Conservation (phyloP, 2,329 filamentous ascomycete genomes). For the Rutstroemia sp. region DNA sequence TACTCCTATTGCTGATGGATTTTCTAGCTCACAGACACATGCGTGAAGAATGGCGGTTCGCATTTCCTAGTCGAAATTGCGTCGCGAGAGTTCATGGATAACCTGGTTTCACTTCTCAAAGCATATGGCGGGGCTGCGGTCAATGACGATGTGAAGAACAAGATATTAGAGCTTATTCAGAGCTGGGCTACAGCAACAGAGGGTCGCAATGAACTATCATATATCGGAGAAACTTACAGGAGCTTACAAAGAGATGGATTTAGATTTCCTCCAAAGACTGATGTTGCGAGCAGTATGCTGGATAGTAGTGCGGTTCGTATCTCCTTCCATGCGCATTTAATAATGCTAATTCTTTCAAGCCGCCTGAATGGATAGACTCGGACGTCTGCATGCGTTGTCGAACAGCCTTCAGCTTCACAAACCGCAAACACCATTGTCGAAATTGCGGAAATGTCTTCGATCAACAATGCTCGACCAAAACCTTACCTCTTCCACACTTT, state of each 20-base stretch:
- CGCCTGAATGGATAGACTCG: slow-evolving; percentile 94
- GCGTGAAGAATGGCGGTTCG: slow-evolving; percentile 93
- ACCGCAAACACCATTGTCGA: slow-evolving; percentile 95
- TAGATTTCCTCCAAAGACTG: slow-evolving; percentile 77
- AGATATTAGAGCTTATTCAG: slow-evolving; percentile 91
- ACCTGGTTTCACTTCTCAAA: slow-evolving; percentile 82
- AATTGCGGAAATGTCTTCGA: slow-evolving; percentile 99
- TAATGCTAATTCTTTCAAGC: slow-evolving; percentile 41
- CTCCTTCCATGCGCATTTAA: neutral
- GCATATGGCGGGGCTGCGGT: slow-evolving; percentile 65
- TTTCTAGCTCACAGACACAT: slow-evolving; percentile 82
- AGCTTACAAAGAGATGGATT: slow-evolving; percentile 78
- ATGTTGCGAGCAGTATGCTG: slow-evolving; percentile 93
- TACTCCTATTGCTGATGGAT: slow-evolving; percentile 25
- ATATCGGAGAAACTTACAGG: slow-evolving; percentile 83
- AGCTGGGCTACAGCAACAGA: slow-evolving; percentile 88
- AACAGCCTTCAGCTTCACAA: slow-evolving; percentile 93
- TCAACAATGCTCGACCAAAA: slow-evolving; percentile 87
- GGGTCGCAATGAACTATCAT: slow-evolving; percentile 71
- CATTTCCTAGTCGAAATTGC: slow-evolving; percentile 96
- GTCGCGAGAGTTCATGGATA: slow-evolving; percentile 97
- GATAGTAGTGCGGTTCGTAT: slow-evolving; percentile 83
- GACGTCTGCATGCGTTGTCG: slow-evolving; percentile 98
- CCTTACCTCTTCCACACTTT: slow-evolving; percentile 79
- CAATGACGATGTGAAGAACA: slow-evolving; percentile 78